Percentiles rank a stretch among this genome's conserved stretches.
phyloP scores from a whole-genome alignment of 78 protist species.

The slime mould (Dictyostelium discoideum) region dicty_2.7 NC_007089.4:3965001-3965500 shows the following conservation, averaged over 20 bases:
- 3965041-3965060: slow-evolving; percentile 44
- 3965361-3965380: slow-evolving; percentile 77
- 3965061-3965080: slow-evolving; percentile 62
- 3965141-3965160: slow-evolving; percentile 63
- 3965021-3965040: slow-evolving; percentile 46
- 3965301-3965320: slow-evolving; percentile 59
- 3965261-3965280: background rate
- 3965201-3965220: background rate
- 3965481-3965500: background rate
- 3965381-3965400: slow-evolving; percentile 80
- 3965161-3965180: slow-evolving; percentile 91
- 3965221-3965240: background rate
- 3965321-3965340: background rate
- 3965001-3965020: slow-evolving; percentile 57
- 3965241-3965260: background rate
- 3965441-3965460: slow-evolving; percentile 52
- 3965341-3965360: background rate
- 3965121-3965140: slow-evolving; percentile 64
- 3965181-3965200: slow-evolving; percentile 79
- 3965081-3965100: slow-evolving; percentile 66
- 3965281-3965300: slow-evolving; percentile 32
- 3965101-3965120: slow-evolving; percentile 85
- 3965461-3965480: background rate
- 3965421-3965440: slow-evolving; percentile 67
- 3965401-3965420: slow-evolving; percentile 44